These are phyloP conservation scores for Nothophaeocryptopus gaeumannii DNA, from an alignment of 2,329 filamentous ascomycete species.

Conservation along the genomic window DNA sequence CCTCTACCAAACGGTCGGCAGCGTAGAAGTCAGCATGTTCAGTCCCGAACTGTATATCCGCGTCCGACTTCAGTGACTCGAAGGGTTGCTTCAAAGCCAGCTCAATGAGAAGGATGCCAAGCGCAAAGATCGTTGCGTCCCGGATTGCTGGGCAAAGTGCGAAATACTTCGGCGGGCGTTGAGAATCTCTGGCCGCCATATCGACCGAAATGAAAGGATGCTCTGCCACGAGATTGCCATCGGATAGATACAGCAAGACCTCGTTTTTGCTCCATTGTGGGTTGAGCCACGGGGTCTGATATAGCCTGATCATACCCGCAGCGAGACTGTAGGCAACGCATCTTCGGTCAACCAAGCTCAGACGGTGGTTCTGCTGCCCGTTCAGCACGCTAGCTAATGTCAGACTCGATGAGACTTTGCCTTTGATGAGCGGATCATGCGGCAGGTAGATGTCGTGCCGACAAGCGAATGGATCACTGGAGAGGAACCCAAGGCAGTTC, in stretches of 20 bases:
- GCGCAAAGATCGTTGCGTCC: constrained; percentile 35
- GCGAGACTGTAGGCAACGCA: background rate
- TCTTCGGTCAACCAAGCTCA: background rate
- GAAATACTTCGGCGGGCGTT: background rate
- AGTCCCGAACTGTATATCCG: background rate
- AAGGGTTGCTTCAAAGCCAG: constrained; percentile 34
- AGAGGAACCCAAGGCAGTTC: too few relatives aligned
- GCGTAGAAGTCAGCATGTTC: background rate
- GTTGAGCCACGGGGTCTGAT: constrained; percentile 2
- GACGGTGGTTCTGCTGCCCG: background rate
- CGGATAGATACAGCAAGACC: too few relatives aligned
- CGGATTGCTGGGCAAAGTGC: constrained; percentile 20
- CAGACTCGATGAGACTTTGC: background rate
- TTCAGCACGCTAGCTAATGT: background rate
- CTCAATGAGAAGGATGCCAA: constrained; percentile 37
- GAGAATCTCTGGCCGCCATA: too few relatives aligned
- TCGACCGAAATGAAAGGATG: too few relatives aligned
- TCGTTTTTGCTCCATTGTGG: constrained; percentile 7
- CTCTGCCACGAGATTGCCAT: too few relatives aligned
- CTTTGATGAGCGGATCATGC: background rate
- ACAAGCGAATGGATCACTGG: too few relatives aligned
- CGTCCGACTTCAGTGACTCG: constrained; percentile 14
- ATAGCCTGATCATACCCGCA: constrained; percentile 3
- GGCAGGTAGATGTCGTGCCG: too few relatives aligned
- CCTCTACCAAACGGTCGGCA: constrained; percentile 1